Evolutionary conservation across 2,329 filamentous ascomycete species (phyloP).

Genomic region (Diaporthe humulicola): DNA sequence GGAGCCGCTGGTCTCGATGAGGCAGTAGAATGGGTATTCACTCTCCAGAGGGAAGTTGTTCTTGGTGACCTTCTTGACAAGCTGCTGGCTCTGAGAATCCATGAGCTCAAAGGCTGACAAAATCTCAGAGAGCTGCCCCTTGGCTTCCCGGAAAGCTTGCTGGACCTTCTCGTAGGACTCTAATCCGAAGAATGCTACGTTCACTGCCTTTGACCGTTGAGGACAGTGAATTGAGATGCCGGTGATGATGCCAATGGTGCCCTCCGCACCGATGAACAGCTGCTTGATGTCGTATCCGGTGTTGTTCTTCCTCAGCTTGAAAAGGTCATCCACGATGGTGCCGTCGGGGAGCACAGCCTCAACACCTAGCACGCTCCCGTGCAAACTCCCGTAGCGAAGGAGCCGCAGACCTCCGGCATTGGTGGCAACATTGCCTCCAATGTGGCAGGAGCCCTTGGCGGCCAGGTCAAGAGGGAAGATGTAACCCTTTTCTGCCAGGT

Average conservation of each 20-base stretch:
- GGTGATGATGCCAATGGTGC: constrained; percentile 94
- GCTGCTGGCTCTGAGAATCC: constrained; percentile 85
- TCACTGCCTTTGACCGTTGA: constrained; percentile 87
- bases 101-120: constrained; percentile 98
- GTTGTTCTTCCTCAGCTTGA: constrained; percentile 95
- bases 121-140: constrained; percentile 91
- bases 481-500: constrained; percentile 84
- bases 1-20: constrained; percentile 96
- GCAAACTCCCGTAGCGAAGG: constrained; percentile 92
- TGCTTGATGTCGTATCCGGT: constrained; percentile 98
- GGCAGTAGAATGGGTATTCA: constrained; percentile 93
- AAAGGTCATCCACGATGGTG: constrained; percentile 90
- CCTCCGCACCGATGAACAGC: constrained; percentile 95
- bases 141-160: constrained; percentile 87
- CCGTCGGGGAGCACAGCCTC: constrained; percentile 96
- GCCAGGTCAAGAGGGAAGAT: constrained; percentile 98
- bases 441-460: constrained; percentile 95
- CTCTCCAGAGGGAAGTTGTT: constrained; percentile 85
- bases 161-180: constrained; percentile 92
- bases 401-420: constrained; percentile 94
- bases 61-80: constrained; percentile 81
- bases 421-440: constrained; percentile 95
- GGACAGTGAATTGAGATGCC: constrained; percentile 91
- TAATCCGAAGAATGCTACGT: constrained; percentile 94
- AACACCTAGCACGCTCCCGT: constrained; percentile 91